Evolutionary conservation across 805 yeast species (phyloP), one percentile per base, ranked within the genome.

Genomic region (Metschnikowia kunwiensis): DNA sequence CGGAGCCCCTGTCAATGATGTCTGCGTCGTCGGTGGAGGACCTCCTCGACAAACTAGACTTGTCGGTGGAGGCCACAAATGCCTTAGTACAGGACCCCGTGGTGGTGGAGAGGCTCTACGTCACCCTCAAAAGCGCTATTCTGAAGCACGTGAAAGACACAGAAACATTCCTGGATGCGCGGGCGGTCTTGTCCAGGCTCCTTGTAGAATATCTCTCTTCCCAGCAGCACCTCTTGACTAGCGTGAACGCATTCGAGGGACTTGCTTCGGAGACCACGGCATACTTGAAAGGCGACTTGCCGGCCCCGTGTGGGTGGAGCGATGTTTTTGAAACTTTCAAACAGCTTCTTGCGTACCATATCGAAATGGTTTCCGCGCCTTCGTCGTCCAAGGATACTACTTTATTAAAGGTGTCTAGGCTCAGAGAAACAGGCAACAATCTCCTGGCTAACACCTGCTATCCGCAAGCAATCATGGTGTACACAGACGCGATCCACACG

Each of bases 381-480:
- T n/a, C 31, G 9, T 16, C 32, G 10, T 11, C 32, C n/a, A 31
- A 23, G 10, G 25, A 16, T 13, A 7, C 31, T 6, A 7, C 31
- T 14, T 8, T 8, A 10, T 12, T 18, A 9, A 15, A 19, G 6
- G 49, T 40, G 11, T 31, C 40, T 11, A 43, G 41, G 39, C 48
- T 63, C n/a, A 46, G 72, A 29, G 72, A 67, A 38, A 58, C 53
- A 33, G 72, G 68, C 11, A 67, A 67, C 47, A 66, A 65, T 43
- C 46, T 65, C 20, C 61, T 65, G 70, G 34, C 55, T 4, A 59
- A 54, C 38, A 47, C 49, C 36, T 55, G 65, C 4, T 64, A 58
- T 43, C 65, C 68, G 1, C 70, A 65, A 38, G 70, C 72, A 2
- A 58, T 67, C 27, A 51, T 58, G 32, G 51, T 54, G 5, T 67